phyloP scores from a whole-genome alignment of 2,329 filamentous ascomycete genomes.

The Metarhizium album region DNA sequence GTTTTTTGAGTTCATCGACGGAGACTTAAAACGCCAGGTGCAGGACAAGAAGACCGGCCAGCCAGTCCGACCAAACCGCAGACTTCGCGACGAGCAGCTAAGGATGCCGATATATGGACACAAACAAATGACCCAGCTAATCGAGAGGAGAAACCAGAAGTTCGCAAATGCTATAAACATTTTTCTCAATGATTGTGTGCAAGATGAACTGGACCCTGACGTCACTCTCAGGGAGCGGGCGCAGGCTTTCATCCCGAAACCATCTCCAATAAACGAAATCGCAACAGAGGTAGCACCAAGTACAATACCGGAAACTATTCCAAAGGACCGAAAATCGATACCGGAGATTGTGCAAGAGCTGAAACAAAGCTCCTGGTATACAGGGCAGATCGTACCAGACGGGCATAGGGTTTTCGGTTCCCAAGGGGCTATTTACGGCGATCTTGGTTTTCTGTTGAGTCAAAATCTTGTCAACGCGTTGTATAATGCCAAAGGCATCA shows the following conservation, averaged over 20 bases:
- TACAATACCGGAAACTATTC: constrained; percentile 59
- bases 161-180: constrained; percentile 66
- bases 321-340: constrained; percentile 67
- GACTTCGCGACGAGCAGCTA: constrained; percentile 64
- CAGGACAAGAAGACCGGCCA: constrained; percentile 62
- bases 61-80: constrained; percentile 54
- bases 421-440: constrained; percentile 70
- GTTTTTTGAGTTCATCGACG: constrained; percentile 87
- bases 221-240: constrained; percentile 48
- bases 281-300: constrained; percentile 22
- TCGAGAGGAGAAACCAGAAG: constrained; percentile 80
- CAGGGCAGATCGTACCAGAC: constrained; percentile 82
- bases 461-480: constrained; percentile 91
- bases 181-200: constrained; percentile 66
- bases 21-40: constrained; percentile 76
- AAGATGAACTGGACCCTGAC: constrained; percentile 56
- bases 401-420: constrained; percentile 86
- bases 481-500: constrained; percentile 84
- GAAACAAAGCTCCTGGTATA: constrained; percentile 77
- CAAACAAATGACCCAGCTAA: constrained; percentile 79
- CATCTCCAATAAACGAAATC: constrained; percentile 30
- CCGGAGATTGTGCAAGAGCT: constrained; percentile 79
- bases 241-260: constrained; percentile 51
- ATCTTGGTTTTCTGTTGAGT: constrained; percentile 76
- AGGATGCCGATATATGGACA: constrained; percentile 91